A percentile compares a stretch with the other conserved stretches of the same genome.
These are phyloP conservation scores for Rutidosis leptorrhynchoides DNA, from an alignment of 129 eudicot genomes.

Conservation along the genomic window DNA sequence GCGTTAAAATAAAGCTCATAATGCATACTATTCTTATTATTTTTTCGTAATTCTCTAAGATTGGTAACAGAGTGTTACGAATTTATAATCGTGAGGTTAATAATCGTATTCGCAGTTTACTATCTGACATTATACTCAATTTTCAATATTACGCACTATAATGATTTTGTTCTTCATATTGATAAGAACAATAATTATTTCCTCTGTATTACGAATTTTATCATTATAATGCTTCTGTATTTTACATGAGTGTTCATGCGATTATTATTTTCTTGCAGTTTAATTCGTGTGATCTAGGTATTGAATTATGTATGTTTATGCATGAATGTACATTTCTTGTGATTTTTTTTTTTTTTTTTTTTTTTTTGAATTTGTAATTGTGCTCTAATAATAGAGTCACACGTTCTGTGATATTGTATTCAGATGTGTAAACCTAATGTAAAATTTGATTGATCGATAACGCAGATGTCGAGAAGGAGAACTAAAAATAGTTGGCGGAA, in stretches of 20 bases:
- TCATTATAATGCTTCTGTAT: neutral
- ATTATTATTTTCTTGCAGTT: neutral
- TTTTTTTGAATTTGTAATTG: neutral
- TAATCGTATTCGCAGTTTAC: neutral
- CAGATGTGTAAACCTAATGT: neutral
- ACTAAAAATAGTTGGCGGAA: conserved; percentile 71
- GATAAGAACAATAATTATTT: neutral
- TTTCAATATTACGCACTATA: neutral
- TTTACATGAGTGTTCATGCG: neutral
- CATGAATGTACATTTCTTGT: neutral
- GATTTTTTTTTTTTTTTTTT: no score
- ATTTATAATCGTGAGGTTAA: neutral
- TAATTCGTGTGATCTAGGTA: neutral
- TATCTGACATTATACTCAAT: neutral
- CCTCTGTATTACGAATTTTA: no score
- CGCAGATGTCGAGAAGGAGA: conserved; percentile 62
- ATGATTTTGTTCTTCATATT: neutral
- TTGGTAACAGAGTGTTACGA: neutral
- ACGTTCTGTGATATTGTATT: no score
- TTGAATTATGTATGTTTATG: neutral
- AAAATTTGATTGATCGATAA: neutral
- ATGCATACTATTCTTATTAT: neutral
- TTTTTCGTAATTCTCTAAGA: neutral
- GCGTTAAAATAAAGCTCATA: neutral
- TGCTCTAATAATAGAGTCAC: neutral